phyloP scores from a whole-genome alignment of 177 flowering plant genomes.

The Vitis hybrid region DNA sequence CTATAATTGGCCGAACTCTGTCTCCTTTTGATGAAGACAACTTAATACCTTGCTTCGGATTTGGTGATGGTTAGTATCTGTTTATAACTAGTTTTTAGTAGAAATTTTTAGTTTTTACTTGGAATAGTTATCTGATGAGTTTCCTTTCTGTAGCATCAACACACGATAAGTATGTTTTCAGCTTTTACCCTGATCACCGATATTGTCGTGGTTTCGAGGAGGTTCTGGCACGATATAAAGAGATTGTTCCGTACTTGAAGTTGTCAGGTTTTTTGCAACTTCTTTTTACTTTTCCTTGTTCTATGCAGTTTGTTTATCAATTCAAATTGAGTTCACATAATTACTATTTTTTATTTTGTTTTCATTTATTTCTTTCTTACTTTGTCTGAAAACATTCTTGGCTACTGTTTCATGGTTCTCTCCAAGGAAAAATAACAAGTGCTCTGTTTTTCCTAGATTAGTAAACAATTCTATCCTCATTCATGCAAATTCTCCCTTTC shows the following conservation, averaged over 20 bases:
- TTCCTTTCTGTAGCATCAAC: conserved; percentile 57
- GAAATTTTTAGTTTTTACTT: not conserved
- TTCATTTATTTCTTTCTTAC: too few species aligned
- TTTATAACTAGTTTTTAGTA: not conserved
- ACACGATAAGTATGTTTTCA: conserved; percentile 75
- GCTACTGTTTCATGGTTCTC: too few species aligned
- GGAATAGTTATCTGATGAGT: conserved; percentile 3
- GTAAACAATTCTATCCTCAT: too few species aligned
- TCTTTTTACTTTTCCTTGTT: conserved; percentile 2
- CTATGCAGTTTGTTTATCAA: not conserved
- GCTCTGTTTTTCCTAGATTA: too few species aligned
- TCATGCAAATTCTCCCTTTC: too few species aligned
- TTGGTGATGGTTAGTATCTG: conserved; percentile 80
- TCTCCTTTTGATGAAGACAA: conserved; percentile 93
- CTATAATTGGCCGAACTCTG: conserved; percentile 81
- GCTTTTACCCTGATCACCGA: conserved; percentile 75
- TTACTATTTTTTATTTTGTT: too few species aligned
- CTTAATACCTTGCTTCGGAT: conserved; percentile 93
- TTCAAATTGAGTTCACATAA: too few species aligned
- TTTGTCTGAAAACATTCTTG: too few species aligned
- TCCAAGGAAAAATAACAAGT: too few species aligned
- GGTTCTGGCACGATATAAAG: conserved; percentile 72
- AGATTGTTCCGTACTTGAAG: conserved; percentile 65
- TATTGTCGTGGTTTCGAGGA: conserved; percentile 83
- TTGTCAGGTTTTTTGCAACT: conserved; percentile 58